Evolutionary conservation across 352 stramenopile genomes (phyloP).

Genomic region (Phytophthora capsici): DNA sequence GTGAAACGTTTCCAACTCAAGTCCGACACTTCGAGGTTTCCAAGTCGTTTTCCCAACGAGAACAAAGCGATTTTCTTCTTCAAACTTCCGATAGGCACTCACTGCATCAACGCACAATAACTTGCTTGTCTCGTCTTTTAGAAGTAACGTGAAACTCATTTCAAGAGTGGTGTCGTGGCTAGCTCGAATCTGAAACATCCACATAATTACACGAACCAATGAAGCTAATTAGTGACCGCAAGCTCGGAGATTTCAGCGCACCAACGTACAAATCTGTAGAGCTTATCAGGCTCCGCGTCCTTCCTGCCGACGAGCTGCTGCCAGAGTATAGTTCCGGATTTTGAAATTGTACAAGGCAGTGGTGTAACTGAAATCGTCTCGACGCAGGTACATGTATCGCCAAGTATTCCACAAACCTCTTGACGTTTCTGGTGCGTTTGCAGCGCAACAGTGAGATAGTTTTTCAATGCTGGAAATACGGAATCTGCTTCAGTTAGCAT

Average conservation of each 20-base stretch:
- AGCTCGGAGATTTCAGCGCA: neutral
- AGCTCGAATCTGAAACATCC: conserved; percentile 9
- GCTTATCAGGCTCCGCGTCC: conserved; percentile 11
- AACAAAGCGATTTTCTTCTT: conserved; percentile 17
- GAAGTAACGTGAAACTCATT: conserved; percentile 23
- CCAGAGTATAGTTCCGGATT: conserved; percentile 12
- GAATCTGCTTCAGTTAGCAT: conserved; percentile 2
- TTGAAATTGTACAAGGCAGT: conserved; percentile 1
- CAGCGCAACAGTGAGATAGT: neutral
- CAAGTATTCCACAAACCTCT: neutral
- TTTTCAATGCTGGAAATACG: conserved; percentile 1
- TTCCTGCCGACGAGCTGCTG: conserved; percentile 17
- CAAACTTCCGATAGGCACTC: conserved; percentile 15
- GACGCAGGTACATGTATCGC: conserved; percentile 8
- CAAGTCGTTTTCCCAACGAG: conserved; percentile 19
- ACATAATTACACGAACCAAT: neutral
- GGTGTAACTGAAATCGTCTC: conserved; percentile 26
- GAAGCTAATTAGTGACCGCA: neutral
- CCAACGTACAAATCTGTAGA: conserved; percentile 22
- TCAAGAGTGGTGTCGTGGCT: conserved; percentile 1
- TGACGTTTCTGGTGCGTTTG: neutral
- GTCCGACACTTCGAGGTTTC: conserved; percentile 1
- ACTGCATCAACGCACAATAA: conserved; percentile 16
- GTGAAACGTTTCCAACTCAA: conserved; percentile 18
- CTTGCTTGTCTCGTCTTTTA: neutral